Conservation (phyloP, 495 filamentous ascomycete genomes). For the Xylaria telfairii region DNA sequence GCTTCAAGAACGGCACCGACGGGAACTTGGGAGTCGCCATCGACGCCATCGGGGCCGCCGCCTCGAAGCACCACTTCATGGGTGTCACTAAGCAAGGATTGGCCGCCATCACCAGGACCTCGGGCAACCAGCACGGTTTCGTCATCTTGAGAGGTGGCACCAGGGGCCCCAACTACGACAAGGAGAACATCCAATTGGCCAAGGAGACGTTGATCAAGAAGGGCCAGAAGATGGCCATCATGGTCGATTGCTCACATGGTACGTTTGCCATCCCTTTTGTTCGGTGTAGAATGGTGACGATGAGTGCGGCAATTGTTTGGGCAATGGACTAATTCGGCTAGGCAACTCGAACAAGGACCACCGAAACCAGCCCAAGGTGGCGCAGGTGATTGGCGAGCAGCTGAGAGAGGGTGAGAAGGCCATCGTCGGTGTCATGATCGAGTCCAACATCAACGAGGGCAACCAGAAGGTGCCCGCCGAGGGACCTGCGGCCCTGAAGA, state of each 20-base stretch:
- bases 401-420: conserved; percentile 83
- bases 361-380: conserved; percentile 92
- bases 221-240: conserved; percentile 85
- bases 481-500: conserved; percentile 78
- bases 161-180: conserved; percentile 94
- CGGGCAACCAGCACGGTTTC: conserved; percentile 95
- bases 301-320: not conserved
- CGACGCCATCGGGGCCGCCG: conserved; percentile 91
- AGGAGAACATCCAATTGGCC: conserved; percentile 75
- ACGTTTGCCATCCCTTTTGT: conserved; percentile 28
- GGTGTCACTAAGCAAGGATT: conserved; percentile 99
- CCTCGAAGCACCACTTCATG: conserved; percentile 94
- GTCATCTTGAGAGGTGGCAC: conserved; percentile 92
- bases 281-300: not conserved
- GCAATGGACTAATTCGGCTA: conserved; percentile 39
- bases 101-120: conserved; percentile 91
- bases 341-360: conserved; percentile 78
- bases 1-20: conserved; percentile 99
- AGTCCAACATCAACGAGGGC: conserved; percentile 96
- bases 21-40: conserved; percentile 94
- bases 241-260: conserved; percentile 98
- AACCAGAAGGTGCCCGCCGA: conserved; percentile 91
- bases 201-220: conserved; percentile 85
- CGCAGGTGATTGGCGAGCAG: conserved; percentile 80
- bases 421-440: conserved; percentile 98